Conservation (phyloP, 1,284 basidiomycete species). For the Cystobasidium pallidum region DNA sequence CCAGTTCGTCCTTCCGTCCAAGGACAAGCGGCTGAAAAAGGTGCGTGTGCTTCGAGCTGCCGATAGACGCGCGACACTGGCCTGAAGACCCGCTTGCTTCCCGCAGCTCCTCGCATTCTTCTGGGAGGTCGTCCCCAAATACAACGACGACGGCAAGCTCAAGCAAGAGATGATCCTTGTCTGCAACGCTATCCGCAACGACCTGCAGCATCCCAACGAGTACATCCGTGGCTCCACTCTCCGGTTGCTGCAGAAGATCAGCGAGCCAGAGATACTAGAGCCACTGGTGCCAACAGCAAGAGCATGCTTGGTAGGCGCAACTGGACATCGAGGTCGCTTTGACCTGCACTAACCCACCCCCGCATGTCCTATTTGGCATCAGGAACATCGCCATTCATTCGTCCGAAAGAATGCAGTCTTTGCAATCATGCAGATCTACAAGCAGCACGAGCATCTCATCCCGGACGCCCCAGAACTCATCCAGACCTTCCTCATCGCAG, state of each 20-base stretch:
- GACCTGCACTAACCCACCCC: neutral
- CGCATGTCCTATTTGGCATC: neutral
- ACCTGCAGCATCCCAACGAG: constrained; percentile 99
- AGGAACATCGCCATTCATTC: constrained; percentile 96
- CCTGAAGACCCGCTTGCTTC: too few species aligned
- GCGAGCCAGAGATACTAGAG: constrained; percentile 92
- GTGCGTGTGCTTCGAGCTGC: too few species aligned
- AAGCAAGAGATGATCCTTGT: constrained; percentile 17
- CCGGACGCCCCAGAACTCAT: constrained; percentile 97
- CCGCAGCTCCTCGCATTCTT: constrained; percentile 70
- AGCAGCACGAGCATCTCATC: constrained; percentile 89
- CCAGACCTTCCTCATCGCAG: constrained; percentile 94
- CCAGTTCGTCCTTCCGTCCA: constrained; percentile 93
- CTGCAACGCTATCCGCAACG: constrained; percentile 96
- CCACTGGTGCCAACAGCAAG: constrained; percentile 92
- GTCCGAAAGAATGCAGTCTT: constrained; percentile 99
- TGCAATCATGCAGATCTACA: constrained; percentile 91
- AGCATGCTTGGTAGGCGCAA: constrained; percentile 69
- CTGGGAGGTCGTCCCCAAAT: constrained; percentile 99
- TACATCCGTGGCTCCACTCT: constrained; percentile 98
- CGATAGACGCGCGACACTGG: too few species aligned
- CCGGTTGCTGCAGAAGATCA: constrained; percentile 93
- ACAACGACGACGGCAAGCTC: constrained; percentile 78
- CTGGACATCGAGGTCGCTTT: neutral
- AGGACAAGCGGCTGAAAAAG: constrained; percentile 98